Percentiles rank a stretch among this genome's conserved stretches.
Evolutionary conservation across 2,329 filamentous ascomycete species (phyloP).

Genomic region (Didymella pinodella): DNA sequence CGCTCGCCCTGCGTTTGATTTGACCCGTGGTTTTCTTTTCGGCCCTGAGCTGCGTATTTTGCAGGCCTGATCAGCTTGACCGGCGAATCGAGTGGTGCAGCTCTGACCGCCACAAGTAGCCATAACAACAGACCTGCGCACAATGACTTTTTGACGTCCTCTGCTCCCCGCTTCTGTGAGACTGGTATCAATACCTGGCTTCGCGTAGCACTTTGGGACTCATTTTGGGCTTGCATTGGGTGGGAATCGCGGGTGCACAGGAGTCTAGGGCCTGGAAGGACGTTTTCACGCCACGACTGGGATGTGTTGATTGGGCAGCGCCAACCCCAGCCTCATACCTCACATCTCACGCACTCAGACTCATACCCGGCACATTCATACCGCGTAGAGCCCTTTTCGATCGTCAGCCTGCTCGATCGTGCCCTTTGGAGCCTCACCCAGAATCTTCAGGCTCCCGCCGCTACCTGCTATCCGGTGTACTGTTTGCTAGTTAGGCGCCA

Average conservation of each 20-base stretch:
- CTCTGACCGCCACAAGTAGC: slow-evolving; percentile 41
- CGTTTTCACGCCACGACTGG: slow-evolving; percentile 10
- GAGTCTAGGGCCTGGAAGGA: slow-evolving; percentile 18
- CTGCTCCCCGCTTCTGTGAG: slow-evolving; percentile 27
- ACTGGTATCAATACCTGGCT: slow-evolving; percentile 24
- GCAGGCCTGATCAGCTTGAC: slow-evolving; percentile 26
- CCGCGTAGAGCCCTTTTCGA: slow-evolving; percentile 8
- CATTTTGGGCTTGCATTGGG: slow-evolving; percentile 21
- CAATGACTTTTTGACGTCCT: slow-evolving; percentile 19
- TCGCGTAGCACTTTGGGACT: slow-evolving; percentile 22
- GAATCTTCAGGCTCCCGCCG: slow-evolving; percentile 15
- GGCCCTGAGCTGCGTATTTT: slow-evolving; percentile 31
- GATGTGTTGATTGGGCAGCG: slow-evolving; percentile 16
- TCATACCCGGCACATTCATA: slow-evolving; percentile 21
- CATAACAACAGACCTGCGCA: slow-evolving; percentile 30
- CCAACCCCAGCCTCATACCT: slow-evolving; percentile 12
- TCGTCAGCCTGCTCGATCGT: slow-evolving; percentile 26
- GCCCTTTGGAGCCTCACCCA: slow-evolving; percentile 33
- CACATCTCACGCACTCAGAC: slow-evolving; percentile 18
- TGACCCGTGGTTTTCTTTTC: slow-evolving; percentile 27
- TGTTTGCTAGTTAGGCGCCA: slow-evolving; percentile 36
- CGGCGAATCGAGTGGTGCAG: slow-evolving; percentile 16
- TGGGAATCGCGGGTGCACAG: slow-evolving; percentile 11
- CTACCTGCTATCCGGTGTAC: slow-evolving; percentile 13
- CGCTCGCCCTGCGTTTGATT: slow-evolving; percentile 29